Percentiles rank a stretch among this genome's conserved stretches.
Conservation (phyloP, 257 asterid species). For the Solanum lignicaule region DNA sequence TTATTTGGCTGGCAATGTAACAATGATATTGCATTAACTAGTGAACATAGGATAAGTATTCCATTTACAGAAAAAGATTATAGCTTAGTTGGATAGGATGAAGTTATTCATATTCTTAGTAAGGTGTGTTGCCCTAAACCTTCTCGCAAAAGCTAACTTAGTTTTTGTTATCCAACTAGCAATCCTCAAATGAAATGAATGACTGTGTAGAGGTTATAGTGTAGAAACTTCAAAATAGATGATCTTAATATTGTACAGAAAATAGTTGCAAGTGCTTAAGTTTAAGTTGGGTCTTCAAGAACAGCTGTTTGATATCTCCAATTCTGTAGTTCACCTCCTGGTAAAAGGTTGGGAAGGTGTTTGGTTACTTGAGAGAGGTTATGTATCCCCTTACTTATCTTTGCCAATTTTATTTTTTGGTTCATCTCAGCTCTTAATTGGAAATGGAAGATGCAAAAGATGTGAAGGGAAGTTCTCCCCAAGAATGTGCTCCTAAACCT, state of each 20-base stretch:
- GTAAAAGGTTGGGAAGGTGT: background rate
- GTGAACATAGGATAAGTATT: background rate
- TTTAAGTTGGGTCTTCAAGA: background rate
- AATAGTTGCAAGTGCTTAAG: background rate
- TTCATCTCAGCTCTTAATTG: conserved; percentile 15
- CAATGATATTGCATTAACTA: background rate
- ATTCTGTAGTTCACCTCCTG: background rate
- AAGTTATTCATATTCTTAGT: background rate
- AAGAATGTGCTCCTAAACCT: conserved; percentile 32
- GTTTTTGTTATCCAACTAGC: background rate
- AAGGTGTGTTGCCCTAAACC: background rate
- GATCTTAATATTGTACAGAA: background rate
- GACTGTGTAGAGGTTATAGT: background rate
- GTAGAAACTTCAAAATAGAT: background rate
- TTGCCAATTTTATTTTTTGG: background rate
- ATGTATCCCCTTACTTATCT: background rate
- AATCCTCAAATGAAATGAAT: background rate
- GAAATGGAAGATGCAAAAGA: conserved; percentile 53
- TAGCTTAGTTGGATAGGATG: background rate
- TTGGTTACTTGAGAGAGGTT: background rate
- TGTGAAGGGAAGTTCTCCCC: conserved; percentile 20
- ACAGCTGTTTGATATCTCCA: background rate
- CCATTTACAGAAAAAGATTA: background rate
- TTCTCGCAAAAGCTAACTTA: background rate
- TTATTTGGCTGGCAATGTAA: background rate